These are phyloP conservation scores for Exophiala sideris DNA, from an alignment of 2,329 filamentous ascomycete genomes.

Conservation along the genomic window DNA sequence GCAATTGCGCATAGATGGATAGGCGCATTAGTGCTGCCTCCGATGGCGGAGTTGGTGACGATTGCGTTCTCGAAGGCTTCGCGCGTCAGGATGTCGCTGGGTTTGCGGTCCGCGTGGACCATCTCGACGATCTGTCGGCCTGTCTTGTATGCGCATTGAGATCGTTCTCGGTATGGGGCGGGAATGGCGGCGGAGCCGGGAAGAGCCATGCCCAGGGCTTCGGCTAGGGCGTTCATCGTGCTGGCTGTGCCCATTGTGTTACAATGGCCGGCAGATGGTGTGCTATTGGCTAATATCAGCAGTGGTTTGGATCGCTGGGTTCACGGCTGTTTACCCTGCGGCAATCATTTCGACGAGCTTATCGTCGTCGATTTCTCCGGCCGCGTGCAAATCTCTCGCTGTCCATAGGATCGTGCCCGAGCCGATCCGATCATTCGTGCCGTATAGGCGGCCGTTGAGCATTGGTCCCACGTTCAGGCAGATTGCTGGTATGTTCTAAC, in stretches of 20 bases:
- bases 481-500: slow-evolving; percentile 51
- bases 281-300: slow-evolving; percentile 29
- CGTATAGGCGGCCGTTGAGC: slow-evolving; percentile 48
- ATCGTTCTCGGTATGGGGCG: slow-evolving; percentile 48
- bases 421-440: slow-evolving; percentile 39
- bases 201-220: slow-evolving; percentile 53
- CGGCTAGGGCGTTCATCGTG: slow-evolving; percentile 53
- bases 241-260: slow-evolving; percentile 55
- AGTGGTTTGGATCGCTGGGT: background rate
- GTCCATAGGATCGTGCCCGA: slow-evolving; percentile 50
- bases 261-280: slow-evolving; percentile 49
- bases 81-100: slow-evolving; percentile 55
- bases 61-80: slow-evolving; percentile 57
- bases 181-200: slow-evolving; percentile 53
- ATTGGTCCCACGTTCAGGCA: slow-evolving; percentile 54
- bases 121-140: slow-evolving; percentile 51
- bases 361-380: slow-evolving; percentile 46
- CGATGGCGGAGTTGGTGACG: slow-evolving; percentile 53
- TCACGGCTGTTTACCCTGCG: slow-evolving; percentile 33
- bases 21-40: slow-evolving; percentile 56
- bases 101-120: slow-evolving; percentile 48
- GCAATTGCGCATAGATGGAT: slow-evolving; percentile 56
- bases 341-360: slow-evolving; percentile 48
- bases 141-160: slow-evolving; percentile 49
- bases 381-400: slow-evolving; percentile 47